Evolutionary conservation across 345 rosid species (phyloP).

Genomic region (Linum trigynum): DNA sequence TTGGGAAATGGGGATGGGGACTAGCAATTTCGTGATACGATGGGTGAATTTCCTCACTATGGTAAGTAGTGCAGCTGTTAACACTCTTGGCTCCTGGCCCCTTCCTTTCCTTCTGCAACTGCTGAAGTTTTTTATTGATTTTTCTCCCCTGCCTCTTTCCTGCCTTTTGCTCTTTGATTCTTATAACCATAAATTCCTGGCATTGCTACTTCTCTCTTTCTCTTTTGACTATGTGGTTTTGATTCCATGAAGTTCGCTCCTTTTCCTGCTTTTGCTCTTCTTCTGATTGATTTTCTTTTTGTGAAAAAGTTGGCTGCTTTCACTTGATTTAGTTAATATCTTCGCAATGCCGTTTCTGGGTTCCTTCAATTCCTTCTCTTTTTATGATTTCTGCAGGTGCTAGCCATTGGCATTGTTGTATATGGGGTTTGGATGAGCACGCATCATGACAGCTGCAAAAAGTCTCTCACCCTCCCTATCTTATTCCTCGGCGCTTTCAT

Average conservation of each 20-base stretch:
- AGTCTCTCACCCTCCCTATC: slow-evolving; percentile 77
- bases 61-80: slow-evolving; percentile 31
- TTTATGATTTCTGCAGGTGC: slow-evolving; percentile 34
- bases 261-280: background rate
- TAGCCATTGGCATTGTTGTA: slow-evolving; percentile 58
- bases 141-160: too few species aligned
- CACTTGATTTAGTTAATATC: too few species aligned
- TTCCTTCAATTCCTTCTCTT: background rate
- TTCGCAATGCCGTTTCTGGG: background rate
- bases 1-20: slow-evolving; percentile 59
- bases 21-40: slow-evolving; percentile 80
- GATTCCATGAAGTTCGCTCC: background rate
- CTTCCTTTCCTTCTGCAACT: background rate
- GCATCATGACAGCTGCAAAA: slow-evolving; percentile 74
- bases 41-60: slow-evolving; percentile 90
- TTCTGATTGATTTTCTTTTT: background rate
- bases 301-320: too few species aligned
- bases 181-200: too few species aligned
- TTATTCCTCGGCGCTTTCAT: slow-evolving; percentile 74
- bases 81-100: background rate
- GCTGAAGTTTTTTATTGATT: too few species aligned
- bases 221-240: background rate
- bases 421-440: slow-evolving; percentile 97
- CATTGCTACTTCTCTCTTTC: background rate
- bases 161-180: too few species aligned